Evolutionary conservation across 1,139 yeast genomes (phyloP).

Genomic region (Yamadazyma triangularis): DNA sequence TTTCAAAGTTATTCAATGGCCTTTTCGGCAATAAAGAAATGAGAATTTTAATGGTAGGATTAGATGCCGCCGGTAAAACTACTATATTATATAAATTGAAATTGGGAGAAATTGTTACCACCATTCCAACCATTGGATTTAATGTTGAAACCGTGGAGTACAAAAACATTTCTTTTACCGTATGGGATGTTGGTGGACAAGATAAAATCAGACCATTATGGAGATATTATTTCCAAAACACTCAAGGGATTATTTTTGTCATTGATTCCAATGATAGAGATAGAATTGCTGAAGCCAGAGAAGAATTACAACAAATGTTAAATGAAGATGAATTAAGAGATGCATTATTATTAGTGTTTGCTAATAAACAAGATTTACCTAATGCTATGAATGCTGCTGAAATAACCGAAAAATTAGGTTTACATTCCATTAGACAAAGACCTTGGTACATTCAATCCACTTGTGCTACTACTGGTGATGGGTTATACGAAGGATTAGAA

Average conservation of each 20-base stretch:
- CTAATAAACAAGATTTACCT: slow-evolving; percentile 42
- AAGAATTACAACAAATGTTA: slow-evolving; percentile 42
- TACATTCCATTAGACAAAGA: slow-evolving; percentile 39
- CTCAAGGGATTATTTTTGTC: slow-evolving; percentile 40
- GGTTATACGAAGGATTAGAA: slow-evolving; percentile 41
- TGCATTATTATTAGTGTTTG: slow-evolving; percentile 38
- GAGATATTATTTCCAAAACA: slow-evolving; percentile 42
- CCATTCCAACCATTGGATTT: slow-evolving; percentile 40
- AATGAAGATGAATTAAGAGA: slow-evolving; percentile 42
- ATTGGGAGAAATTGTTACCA: slow-evolving; percentile 39
- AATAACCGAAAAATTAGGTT: slow-evolving; percentile 40
- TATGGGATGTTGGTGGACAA: slow-evolving; percentile 45
- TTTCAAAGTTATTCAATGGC: slow-evolving; percentile 32
- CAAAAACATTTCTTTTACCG: slow-evolving; percentile 40
- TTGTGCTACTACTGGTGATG: slow-evolving; percentile 42
- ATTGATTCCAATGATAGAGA: slow-evolving; percentile 43
- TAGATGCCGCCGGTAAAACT: slow-evolving; percentile 43
- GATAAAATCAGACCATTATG: slow-evolving; percentile 41
- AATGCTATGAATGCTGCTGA: slow-evolving; percentile 44
- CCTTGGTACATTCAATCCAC: slow-evolving; percentile 43
- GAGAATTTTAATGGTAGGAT: slow-evolving; percentile 43
- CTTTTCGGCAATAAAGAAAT: slow-evolving; percentile 40
- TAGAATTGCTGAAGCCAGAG: slow-evolving; percentile 42
- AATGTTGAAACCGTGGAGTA: slow-evolving; percentile 41
- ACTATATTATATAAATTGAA: slow-evolving; percentile 40